A percentile compares a stretch with the other conserved stretches of the same genome.
Conservation (phyloP, 2,329 filamentous ascomycete genomes). For the Colletotrichum incanum region DNA sequence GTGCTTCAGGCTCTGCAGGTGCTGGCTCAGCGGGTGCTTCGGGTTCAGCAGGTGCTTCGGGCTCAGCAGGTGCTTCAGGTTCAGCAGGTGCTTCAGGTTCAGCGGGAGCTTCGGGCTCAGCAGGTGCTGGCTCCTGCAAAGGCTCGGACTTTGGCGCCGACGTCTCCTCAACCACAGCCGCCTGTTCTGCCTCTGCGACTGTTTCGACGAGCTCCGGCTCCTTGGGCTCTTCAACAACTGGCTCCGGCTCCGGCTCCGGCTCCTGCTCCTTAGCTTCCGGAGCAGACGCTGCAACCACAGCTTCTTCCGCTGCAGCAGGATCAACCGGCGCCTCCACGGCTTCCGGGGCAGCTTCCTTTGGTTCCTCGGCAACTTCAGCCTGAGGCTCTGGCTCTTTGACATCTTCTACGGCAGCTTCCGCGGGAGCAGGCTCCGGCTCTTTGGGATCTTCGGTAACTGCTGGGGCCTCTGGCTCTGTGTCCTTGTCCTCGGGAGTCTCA, state of each 20-base stretch:
- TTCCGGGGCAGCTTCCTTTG: conserved; percentile 3
- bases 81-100: neutral
- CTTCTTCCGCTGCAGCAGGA: too few species aligned
- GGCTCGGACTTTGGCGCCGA: neutral
- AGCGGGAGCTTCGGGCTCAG: neutral
- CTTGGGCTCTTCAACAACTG: conserved; percentile 8
- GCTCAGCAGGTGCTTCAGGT: neutral
- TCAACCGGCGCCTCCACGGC: neutral
- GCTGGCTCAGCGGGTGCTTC: neutral
- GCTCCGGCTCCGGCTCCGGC: conserved; percentile 4
- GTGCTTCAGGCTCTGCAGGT: neutral
- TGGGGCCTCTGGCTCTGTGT: neutral
- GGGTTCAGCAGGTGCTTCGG: neutral
- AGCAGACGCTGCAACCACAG: too few species aligned
- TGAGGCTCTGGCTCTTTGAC: neutral
- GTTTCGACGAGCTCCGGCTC: conserved; percentile 18
- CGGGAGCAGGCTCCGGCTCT: neutral
- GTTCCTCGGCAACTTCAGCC: neutral
- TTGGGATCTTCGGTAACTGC: neutral
- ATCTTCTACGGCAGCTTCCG: neutral
- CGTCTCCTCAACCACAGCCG: conserved; percentile 25
- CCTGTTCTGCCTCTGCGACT: conserved; percentile 14
- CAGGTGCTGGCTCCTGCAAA: neutral
- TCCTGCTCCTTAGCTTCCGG: too few species aligned
- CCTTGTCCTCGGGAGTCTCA: neutral